A percentile compares a stretch with the other conserved stretches of the same genome.
These are phyloP conservation scores for Emmonsia crescens DNA, from an alignment of 2,329 filamentous ascomycete genomes.

Conservation along the genomic window DNA sequence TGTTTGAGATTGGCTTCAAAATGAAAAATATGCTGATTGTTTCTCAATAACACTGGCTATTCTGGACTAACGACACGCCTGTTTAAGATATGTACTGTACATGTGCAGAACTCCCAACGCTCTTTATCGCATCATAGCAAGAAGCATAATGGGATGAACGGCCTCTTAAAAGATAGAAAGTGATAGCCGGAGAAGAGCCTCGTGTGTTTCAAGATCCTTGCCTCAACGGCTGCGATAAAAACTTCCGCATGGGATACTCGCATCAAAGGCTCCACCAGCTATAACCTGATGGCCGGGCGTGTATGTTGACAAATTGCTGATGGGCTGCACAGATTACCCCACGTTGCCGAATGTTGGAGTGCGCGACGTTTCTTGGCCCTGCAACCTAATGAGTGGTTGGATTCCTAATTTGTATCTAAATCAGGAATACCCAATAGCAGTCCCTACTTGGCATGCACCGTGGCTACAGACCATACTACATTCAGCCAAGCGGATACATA, in stretches of 20 bases:
- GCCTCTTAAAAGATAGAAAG: background rate
- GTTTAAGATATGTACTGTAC: background rate
- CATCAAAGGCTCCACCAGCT: background rate
- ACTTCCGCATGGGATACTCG: background rate
- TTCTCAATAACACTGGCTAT: too few relatives aligned
- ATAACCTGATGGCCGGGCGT: background rate
- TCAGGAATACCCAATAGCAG: background rate
- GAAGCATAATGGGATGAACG: background rate
- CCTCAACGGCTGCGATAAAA: background rate
- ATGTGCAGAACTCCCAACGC: background rate
- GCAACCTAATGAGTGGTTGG: background rate
- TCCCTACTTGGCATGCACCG: background rate
- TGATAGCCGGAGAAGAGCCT: background rate
- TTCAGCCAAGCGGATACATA: background rate
- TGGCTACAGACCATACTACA: background rate
- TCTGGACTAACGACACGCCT: background rate
- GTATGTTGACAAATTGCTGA: background rate
- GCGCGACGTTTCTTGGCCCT: background rate
- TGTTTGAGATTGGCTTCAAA: too few relatives aligned
- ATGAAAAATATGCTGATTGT: too few relatives aligned
- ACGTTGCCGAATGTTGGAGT: conserved; percentile 1
- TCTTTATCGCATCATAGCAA: background rate
- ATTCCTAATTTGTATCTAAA: background rate
- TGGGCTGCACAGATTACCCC: background rate
- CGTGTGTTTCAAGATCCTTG: background rate